A percentile compares a stretch with the other conserved stretches of the same genome.
Evolutionary conservation across 2,329 filamentous ascomycete species (phyloP).

Genomic region (Kalaharituber pfeilii): DNA sequence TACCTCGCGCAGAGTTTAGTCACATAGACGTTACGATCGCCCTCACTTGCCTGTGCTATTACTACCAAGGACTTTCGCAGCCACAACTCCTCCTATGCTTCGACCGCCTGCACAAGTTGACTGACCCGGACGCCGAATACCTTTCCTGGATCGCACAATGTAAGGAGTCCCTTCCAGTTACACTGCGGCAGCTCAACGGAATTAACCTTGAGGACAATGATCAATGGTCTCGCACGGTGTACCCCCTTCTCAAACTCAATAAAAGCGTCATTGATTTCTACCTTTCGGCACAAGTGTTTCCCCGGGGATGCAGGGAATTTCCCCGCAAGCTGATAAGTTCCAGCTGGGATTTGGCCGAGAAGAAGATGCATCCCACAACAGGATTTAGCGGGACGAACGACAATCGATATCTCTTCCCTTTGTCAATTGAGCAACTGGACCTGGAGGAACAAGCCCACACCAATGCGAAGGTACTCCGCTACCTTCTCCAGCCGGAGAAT

Average conservation of each 20-base stretch:
- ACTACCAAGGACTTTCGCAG: constrained; percentile 40
- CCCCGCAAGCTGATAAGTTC: constrained; percentile 43
- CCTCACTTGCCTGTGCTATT: constrained; percentile 49
- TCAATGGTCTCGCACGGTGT: constrained; percentile 32
- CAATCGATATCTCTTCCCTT: constrained; percentile 38
- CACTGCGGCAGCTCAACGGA: constrained; percentile 38
- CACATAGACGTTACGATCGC: constrained; percentile 50
- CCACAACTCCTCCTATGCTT: constrained; percentile 36
- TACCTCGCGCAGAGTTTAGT: constrained; percentile 45
- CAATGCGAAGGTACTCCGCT: constrained; percentile 44
- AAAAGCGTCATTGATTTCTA: constrained; percentile 45
- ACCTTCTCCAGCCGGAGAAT: constrained; percentile 39
- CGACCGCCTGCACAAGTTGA: constrained; percentile 35
- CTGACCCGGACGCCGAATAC: constrained; percentile 42
- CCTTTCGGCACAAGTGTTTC: constrained; percentile 39
- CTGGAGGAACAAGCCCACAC: constrained; percentile 40
- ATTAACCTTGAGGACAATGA: constrained; percentile 37
- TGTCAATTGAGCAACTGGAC: constrained; percentile 39
- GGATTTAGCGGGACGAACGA: constrained; percentile 56
- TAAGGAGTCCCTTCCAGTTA: constrained; percentile 29
- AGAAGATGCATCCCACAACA: constrained; percentile 34
- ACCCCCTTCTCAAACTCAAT: constrained; percentile 33
- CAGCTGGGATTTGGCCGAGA: constrained; percentile 44
- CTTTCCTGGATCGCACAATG: constrained; percentile 33
- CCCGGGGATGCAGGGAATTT: constrained; percentile 44